Percentiles rank a stretch among this genome's conserved stretches.
Evolutionary conservation across 192 early-diverging fungal genomes (phyloP).

Genomic region (Backusella mclennaniae): DNA sequence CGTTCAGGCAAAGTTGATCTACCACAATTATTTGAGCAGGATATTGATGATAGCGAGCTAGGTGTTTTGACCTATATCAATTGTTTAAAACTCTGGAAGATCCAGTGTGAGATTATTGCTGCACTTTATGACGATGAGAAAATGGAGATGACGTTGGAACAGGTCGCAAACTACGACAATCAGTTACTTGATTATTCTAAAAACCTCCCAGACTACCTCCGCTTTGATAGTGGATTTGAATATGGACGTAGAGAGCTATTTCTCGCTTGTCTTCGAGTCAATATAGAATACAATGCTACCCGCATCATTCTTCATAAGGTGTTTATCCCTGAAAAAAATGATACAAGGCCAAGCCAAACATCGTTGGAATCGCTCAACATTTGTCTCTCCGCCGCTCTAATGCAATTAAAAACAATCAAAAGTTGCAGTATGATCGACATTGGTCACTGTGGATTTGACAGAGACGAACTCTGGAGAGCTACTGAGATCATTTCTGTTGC

Average conservation of each 20-base stretch:
- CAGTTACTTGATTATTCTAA: constrained; percentile 12
- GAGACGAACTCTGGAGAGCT: constrained; percentile 39
- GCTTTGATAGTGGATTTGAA: constrained; percentile 37
- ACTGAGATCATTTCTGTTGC: constrained; percentile 28
- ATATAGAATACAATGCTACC: constrained; percentile 40
- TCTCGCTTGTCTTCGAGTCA: constrained; percentile 28
- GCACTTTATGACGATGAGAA: constrained; percentile 26
- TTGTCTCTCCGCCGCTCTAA: constrained; percentile 24
- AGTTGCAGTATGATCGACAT: constrained; percentile 9
- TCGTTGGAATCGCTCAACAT: constrained; percentile 32
- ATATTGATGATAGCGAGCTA: constrained; percentile 35
- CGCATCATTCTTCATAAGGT: constrained; percentile 35
- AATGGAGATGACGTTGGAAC: constrained; percentile 18
- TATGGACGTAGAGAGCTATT: constrained; percentile 36
- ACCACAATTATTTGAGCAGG: constrained; percentile 34
- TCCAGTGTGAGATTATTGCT: constrained; percentile 30
- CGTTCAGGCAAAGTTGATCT: constrained; percentile 18
- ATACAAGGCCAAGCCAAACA: constrained; percentile 11
- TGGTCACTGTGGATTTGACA: constrained; percentile 36
- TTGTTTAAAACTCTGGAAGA: constrained; percentile 25
- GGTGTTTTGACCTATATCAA: constrained; percentile 21
- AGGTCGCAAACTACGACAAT: constrained; percentile 21
- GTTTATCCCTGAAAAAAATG: constrained; percentile 33
- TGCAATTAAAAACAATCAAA: constrained; percentile 22
- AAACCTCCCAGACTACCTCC: constrained; percentile 26